Percentiles rank a stretch among this genome's conserved stretches.
Conservation (phyloP, 306 rosid genomes). For the Carpinus viminea region DNA sequence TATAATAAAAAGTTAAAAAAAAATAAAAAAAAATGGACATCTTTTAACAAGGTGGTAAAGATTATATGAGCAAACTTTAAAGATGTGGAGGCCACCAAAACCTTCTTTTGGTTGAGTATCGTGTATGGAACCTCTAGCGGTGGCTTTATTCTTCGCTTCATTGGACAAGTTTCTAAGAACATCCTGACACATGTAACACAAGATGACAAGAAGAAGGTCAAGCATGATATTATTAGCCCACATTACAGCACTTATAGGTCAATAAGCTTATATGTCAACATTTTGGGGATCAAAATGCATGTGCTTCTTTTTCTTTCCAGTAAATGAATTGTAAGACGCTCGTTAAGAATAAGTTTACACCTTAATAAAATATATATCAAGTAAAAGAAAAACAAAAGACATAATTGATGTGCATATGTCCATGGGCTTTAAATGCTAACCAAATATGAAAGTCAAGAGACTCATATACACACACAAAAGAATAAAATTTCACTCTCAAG, state of each 20-base stretch:
- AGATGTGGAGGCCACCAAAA: conserved; percentile 26
- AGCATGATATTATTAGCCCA: conserved; percentile 11
- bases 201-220: conserved; percentile 29
- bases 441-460: not conserved
- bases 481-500: not conserved
- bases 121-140: conserved; percentile 11
- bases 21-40: conserved; percentile 2
- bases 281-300: not conserved
- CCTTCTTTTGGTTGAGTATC: conserved; percentile 45
- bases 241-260: conserved; percentile 9
- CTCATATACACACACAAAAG: not conserved
- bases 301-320: not conserved
- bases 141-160: conserved; percentile 45
- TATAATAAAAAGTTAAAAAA: conserved; percentile 21
- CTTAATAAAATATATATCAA: not conserved
- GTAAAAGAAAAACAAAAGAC: not conserved
- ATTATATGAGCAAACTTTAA: conserved; percentile 14
- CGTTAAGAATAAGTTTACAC: not conserved
- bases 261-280: not conserved
- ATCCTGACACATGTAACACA: conserved; percentile 57
- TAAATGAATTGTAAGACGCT: not conserved
- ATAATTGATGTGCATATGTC: not conserved
- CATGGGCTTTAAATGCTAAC: not conserved
- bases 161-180: conserved; percentile 43
- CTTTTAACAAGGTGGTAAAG: conserved; percentile 3